phyloP scores from a whole-genome alignment of 2,329 filamentous ascomycete species.

The Claviceps maximensis region DNA sequence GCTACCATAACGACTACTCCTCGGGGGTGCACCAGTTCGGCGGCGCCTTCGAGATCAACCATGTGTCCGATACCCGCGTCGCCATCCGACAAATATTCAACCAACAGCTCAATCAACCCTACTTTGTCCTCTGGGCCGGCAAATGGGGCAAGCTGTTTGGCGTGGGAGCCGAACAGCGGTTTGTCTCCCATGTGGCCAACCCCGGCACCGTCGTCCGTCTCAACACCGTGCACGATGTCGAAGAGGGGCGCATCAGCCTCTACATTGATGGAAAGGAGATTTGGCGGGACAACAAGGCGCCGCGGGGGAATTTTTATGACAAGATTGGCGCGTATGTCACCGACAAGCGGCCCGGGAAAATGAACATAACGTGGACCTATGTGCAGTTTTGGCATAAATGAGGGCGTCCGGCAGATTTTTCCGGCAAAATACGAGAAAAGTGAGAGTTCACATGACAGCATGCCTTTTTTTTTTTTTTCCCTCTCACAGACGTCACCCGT shows the following conservation, averaged over 20 bases:
- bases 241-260: conserved; percentile 9
- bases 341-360: conserved; percentile 9
- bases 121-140: conserved; percentile 12
- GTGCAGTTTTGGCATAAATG: conserved; percentile 10
- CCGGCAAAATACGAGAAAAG: no score
- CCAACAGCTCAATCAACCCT: conserved; percentile 8
- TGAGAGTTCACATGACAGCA: no score
- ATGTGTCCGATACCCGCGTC: conserved; percentile 10
- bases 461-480: no score
- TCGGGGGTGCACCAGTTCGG: conserved; percentile 12
- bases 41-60: conserved; percentile 13
- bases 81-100: conserved; percentile 15
- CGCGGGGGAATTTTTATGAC: conserved; percentile 14
- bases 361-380: conserved; percentile 11
- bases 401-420: no score
- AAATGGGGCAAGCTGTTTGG: conserved; percentile 10
- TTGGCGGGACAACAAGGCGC: conserved; percentile 10
- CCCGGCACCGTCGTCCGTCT: conserved; percentile 11
- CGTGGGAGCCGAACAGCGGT: conserved; percentile 10
- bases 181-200: conserved; percentile 9
- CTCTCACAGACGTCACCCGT: no score
- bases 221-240: conserved; percentile 13
- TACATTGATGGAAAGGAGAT: conserved; percentile 13
- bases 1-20: conserved; percentile 11
- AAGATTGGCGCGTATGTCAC: conserved; percentile 15